phyloP scores from a whole-genome alignment of 192 early-diverging fungal genomes.

The Coemansia sp. region DNA sequence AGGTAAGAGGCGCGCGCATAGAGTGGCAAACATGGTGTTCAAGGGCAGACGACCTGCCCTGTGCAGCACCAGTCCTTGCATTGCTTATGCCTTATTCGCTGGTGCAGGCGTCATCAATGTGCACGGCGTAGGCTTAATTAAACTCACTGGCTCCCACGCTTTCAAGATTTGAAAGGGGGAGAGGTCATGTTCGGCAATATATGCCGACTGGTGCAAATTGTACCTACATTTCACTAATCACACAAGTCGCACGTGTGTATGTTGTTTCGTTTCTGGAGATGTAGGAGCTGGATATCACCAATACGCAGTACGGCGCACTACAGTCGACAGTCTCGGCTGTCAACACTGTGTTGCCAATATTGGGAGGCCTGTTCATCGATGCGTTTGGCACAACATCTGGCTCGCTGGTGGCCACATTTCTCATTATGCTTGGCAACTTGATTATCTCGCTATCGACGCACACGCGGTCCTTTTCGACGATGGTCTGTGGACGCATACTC shows the following conservation, averaged over 20 bases:
- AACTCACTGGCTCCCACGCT: slow-evolving; percentile 1
- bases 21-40: not conserved
- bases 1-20: slow-evolving; percentile 51
- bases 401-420: slow-evolving; percentile 53
- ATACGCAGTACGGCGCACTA: slow-evolving; percentile 63
- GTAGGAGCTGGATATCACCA: slow-evolving; percentile 61
- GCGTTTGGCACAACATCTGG: slow-evolving; percentile 60
- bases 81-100: not conserved
- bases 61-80: slow-evolving; percentile 3
- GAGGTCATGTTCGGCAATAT: not conserved
- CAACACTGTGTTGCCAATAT: slow-evolving; percentile 57
- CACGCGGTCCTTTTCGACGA: slow-evolving; percentile 40
- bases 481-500: slow-evolving; percentile 57
- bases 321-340: slow-evolving; percentile 64
- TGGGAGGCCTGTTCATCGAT: slow-evolving; percentile 61
- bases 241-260: not conserved
- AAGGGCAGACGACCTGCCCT: not conserved
- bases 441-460: slow-evolving; percentile 55
- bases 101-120: slow-evolving; percentile 1
- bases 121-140: not conserved
- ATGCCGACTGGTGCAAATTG: not conserved
- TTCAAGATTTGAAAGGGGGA: not conserved
- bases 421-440: slow-evolving; percentile 57
- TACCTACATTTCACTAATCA: not conserved
- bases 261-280: slow-evolving; percentile 4